Evolutionary conservation across 2,329 filamentous ascomycete species (phyloP), one percentile per base, ranked within the genome.

Genomic region (Aspergillus quadricinctus): DNA sequence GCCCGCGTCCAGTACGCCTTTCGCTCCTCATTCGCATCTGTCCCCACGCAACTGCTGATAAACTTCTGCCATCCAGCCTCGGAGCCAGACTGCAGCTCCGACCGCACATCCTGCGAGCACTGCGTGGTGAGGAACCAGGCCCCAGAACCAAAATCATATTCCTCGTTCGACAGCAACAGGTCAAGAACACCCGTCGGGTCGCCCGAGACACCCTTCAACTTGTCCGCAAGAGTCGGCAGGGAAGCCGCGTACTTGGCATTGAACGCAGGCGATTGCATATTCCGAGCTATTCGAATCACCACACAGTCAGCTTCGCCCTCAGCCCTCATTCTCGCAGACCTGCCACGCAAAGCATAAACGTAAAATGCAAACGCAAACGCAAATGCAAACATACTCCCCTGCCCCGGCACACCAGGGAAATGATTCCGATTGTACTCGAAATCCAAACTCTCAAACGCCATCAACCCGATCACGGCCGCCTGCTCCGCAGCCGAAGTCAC

Each of bases 401-500:
- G 88, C 8, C 89, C 89, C 0, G 86, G 80, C 0, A 75, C 45
- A 17, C 68, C 72, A 0, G 81, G 81, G 75, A 71, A 81, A 64
- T 85, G 77, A 74, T 92, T 90, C 71, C 79, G 81, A 73, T 87
- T 89, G 80, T 83, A 92, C 65, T 82, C 80, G 75, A 92, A 89
- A 60, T 86, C 80, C 23, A 56, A 84, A 1, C 83, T 85, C 76
- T 95, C 91, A 68, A 86, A 86, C 10, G 87, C 83, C 76, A 90
- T 88, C 66, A 91, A 78, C 11, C 86, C 79, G 46, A 94, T 68
- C 17, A 92, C 72, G 23, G 86, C 89, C 6, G 89, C 89, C 68
- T 88, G 85, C 64, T 88, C 83, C 23, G 79, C 81, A 23, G 75
- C 73, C 35, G 71, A 70, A 49, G 74, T 78, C 63, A 92, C 76